phyloP scores from a whole-genome alignment of 2,329 filamentous ascomycete genomes.

The Fusarium staphyleae region DNA sequence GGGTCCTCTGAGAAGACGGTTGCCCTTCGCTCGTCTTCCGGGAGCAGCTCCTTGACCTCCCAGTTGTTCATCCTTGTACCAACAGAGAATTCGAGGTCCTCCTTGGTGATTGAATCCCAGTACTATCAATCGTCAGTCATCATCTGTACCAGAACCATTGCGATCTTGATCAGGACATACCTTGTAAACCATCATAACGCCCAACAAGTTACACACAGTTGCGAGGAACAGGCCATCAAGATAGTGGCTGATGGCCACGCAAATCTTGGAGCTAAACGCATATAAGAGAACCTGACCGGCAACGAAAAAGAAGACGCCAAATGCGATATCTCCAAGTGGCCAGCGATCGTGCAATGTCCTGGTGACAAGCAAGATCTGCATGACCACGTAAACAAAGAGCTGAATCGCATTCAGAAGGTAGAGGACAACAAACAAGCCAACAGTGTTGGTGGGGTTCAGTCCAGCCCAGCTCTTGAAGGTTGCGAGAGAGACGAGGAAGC shows the following conservation, averaged over 20 bases:
- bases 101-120: slow-evolving; percentile 98
- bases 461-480: slow-evolving; percentile 95
- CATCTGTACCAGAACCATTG: not conserved
- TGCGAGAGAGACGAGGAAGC: slow-evolving; percentile 84
- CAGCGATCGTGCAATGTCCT: slow-evolving; percentile 94
- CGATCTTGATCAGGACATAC: slow-evolving; percentile 49
- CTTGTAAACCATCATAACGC: slow-evolving; percentile 99
- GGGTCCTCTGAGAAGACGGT: slow-evolving; percentile 77
- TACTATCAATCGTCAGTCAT: slow-evolving; percentile 60
- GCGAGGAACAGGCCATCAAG: slow-evolving; percentile 94
- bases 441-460: slow-evolving; percentile 81
- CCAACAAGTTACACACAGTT: slow-evolving; percentile 90
- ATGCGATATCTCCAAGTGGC: slow-evolving; percentile 90
- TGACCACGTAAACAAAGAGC: slow-evolving; percentile 81
- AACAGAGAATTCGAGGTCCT: slow-evolving; percentile 98
- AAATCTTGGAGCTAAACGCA: slow-evolving; percentile 85
- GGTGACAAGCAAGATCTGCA: slow-evolving; percentile 87
- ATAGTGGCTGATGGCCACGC: slow-evolving; percentile 85
- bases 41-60: slow-evolving; percentile 92
- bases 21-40: slow-evolving; percentile 78
- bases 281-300: slow-evolving; percentile 93
- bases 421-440: slow-evolving; percentile 88
- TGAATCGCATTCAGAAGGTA: slow-evolving; percentile 91
- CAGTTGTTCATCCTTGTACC: slow-evolving; percentile 95
- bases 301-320: slow-evolving; percentile 90